Percentiles rank a stretch among this genome's conserved stretches.
Conservation (phyloP, 352 stramenopile genomes). For the Globisporangium lucens region DNA sequence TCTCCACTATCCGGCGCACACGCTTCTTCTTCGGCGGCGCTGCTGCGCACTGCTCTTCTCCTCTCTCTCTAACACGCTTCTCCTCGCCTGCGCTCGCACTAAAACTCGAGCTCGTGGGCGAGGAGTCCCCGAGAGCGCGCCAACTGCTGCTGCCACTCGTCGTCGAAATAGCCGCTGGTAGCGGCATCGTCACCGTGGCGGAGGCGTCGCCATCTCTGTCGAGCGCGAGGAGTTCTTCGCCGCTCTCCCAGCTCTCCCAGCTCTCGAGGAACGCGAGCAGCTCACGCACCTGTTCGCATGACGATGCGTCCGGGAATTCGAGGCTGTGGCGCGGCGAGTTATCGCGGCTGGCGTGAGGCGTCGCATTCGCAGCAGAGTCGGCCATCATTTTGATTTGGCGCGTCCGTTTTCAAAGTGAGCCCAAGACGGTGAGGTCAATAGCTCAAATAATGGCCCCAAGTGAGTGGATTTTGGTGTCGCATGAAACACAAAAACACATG, state of each 20-base stretch:
- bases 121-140: too few species aligned
- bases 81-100: too few species aligned
- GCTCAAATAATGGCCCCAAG: too few species aligned
- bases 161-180: too few species aligned
- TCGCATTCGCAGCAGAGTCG: background rate
- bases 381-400: background rate
- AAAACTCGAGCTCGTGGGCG: too few species aligned
- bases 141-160: too few species aligned
- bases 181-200: background rate
- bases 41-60: too few species aligned
- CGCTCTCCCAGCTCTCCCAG: background rate
- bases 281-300: background rate
- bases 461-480: too few species aligned
- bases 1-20: background rate
- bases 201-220: background rate
- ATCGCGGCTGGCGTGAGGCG: background rate
- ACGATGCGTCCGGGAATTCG: background rate
- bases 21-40: background rate
- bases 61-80: too few species aligned
- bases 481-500: too few species aligned
- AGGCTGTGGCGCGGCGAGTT: background rate
- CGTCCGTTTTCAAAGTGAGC: too few species aligned
- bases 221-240: background rate
- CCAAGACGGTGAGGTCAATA: too few species aligned
- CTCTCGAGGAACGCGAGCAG: background rate